Percentiles rank a stretch among this genome's conserved stretches.
These are phyloP conservation scores for Phytopythium sindhum DNA, from an alignment of 352 stramenopile genomes.

Conservation along the genomic window DNA sequence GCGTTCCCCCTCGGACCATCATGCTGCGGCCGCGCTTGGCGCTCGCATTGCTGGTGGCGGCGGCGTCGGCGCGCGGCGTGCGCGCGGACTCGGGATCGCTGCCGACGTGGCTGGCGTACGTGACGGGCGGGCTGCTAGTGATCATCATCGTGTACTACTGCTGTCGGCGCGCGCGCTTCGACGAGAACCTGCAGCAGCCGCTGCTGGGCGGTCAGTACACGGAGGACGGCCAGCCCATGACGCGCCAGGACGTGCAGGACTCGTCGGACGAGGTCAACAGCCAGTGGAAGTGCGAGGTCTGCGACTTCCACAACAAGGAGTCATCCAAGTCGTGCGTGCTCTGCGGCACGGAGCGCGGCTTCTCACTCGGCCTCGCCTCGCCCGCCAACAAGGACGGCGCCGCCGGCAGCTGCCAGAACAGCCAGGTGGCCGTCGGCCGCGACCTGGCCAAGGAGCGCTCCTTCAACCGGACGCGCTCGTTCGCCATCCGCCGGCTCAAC, in stretches of 20 bases:
- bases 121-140: slow-evolving; percentile 76
- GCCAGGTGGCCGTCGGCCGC: slow-evolving; percentile 31
- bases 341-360: slow-evolving; percentile 79
- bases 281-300: slow-evolving; percentile 87
- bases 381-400: slow-evolving; percentile 29
- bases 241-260: slow-evolving; percentile 83
- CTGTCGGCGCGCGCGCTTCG: slow-evolving; percentile 79
- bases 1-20: background rate
- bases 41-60: slow-evolving; percentile 34
- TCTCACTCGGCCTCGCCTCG: slow-evolving; percentile 63
- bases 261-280: slow-evolving; percentile 71
- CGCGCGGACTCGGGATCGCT: slow-evolving; percentile 43
- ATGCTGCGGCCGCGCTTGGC: slow-evolving; percentile 23
- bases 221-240: slow-evolving; percentile 84
- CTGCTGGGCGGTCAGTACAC: slow-evolving; percentile 84
- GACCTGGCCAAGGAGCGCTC: slow-evolving; percentile 48
- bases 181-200: slow-evolving; percentile 84
- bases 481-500: slow-evolving; percentile 84
- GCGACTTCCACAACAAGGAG: slow-evolving; percentile 87
- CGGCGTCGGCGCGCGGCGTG: slow-evolving; percentile 16
- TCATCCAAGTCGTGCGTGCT: slow-evolving; percentile 72
- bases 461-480: slow-evolving; percentile 85
- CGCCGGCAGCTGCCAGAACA: slow-evolving; percentile 5
- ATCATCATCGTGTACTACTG: slow-evolving; percentile 90
- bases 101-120: slow-evolving; percentile 80